A percentile compares a stretch with the other conserved stretches of the same genome.
Evolutionary conservation across 73 alveolate species (phyloP).

Genomic region (Paramecium octaurelia): DNA sequence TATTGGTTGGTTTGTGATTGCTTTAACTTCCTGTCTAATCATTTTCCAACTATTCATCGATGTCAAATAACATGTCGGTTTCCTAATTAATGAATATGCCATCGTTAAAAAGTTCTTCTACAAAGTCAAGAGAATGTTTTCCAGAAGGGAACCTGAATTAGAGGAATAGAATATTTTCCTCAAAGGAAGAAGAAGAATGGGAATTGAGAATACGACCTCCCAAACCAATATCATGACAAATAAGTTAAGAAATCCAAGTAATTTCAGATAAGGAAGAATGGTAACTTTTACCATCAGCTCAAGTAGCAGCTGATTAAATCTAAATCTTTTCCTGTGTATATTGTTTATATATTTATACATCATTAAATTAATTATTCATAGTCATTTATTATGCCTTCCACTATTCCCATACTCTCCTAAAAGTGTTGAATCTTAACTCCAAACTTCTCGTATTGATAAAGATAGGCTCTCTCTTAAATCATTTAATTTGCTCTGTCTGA

Average conservation of each 20-base stretch:
- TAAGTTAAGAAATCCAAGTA: background rate
- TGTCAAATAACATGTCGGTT: background rate
- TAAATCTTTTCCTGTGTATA: constrained; percentile 2
- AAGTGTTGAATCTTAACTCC: constrained; percentile 32
- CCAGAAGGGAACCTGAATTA: background rate
- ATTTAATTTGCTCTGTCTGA: constrained; percentile 53
- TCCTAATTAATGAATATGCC: background rate
- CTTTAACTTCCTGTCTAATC: background rate
- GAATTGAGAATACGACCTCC: background rate
- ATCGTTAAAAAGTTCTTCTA: background rate
- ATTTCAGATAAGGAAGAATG: background rate
- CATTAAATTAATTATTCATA: constrained; percentile 34
- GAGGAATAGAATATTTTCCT: constrained; percentile 6
- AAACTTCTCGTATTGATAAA: constrained; percentile 55
- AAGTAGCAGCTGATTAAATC: background rate
- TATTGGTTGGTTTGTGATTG: constrained; percentile 7
- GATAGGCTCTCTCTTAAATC: constrained; percentile 50
- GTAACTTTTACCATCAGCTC: constrained; percentile 5
- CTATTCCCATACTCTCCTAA: constrained; percentile 34
- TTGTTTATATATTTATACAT: background rate
- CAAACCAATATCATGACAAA: background rate
- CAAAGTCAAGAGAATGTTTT: background rate
- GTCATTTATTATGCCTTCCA: constrained; percentile 44
- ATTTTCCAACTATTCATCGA: background rate
- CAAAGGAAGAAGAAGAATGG: background rate